Percentiles rank a stretch among this genome's conserved stretches.
Conservation (phyloP, 2,329 filamentous ascomycete species). For the Aurifilum marmelostoma region DNA sequence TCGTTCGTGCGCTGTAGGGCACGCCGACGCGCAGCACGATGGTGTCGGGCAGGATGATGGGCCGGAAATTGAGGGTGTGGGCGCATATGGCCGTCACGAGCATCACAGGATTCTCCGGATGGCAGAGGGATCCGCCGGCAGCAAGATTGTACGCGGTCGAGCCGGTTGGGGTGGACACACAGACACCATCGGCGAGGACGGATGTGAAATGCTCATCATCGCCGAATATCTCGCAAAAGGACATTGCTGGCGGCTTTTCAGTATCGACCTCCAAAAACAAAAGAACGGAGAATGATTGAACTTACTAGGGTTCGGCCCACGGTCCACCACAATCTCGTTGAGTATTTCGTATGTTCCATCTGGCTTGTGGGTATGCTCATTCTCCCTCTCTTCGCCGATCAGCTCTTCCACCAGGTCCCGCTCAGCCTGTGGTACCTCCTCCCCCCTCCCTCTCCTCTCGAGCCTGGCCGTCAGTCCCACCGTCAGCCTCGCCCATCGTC, state of each 20-base stretch:
- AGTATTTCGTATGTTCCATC: constrained; percentile 87
- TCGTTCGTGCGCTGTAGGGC: constrained; percentile 88
- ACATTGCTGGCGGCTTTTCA: constrained; percentile 69
- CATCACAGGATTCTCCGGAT: constrained; percentile 96
- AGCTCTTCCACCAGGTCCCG: constrained; percentile 87
- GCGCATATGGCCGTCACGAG: constrained; percentile 93
- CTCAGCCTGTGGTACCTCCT: constrained; percentile 43
- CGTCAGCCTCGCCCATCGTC: constrained; percentile 11
- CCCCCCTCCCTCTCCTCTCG: constrained; percentile 38
- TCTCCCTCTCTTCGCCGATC: constrained; percentile 82
- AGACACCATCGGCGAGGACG: constrained; percentile 88
- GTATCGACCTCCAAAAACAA: background rate
- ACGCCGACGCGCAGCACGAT: constrained; percentile 92
- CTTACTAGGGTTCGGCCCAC: constrained; percentile 89
- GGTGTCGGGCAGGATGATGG: constrained; percentile 95
- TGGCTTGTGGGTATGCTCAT: constrained; percentile 82
- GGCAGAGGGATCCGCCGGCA: constrained; percentile 91
- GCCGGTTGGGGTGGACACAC: constrained; percentile 91
- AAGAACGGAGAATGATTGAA: constrained; percentile 27
- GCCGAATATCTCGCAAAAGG: constrained; percentile 86
- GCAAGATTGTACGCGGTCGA: constrained; percentile 96
- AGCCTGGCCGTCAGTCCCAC: constrained; percentile 9
- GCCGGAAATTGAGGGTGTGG: constrained; percentile 91
- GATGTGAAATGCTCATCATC: constrained; percentile 96
- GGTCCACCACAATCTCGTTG: constrained; percentile 95